Evolutionary conservation across 345 rosid species (phyloP).

Genomic region (Mangifera indica): DNA sequence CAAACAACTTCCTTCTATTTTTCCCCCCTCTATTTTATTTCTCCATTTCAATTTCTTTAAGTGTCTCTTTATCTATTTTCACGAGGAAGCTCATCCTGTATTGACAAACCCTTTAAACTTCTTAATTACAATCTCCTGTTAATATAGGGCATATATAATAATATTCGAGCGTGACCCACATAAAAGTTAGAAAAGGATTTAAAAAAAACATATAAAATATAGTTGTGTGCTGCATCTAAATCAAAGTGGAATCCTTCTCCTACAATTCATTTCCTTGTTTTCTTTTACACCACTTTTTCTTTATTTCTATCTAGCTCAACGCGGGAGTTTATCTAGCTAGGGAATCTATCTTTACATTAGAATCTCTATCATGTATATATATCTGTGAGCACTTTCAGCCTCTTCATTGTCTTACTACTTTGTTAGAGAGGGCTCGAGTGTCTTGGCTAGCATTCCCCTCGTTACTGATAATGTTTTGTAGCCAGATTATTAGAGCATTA

Average conservation of each 20-base stretch:
- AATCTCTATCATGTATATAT: background rate
- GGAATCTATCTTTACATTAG: slow-evolving; percentile 16
- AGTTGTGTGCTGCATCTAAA: slow-evolving; percentile 7
- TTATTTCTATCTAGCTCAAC: slow-evolving; percentile 6
- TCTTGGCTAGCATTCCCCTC: no score
- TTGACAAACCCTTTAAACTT: background rate
- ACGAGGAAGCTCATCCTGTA: background rate
- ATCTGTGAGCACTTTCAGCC: background rate
- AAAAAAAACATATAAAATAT: background rate
- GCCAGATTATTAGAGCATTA: no score
- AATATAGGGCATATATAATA: slow-evolving; percentile 21
- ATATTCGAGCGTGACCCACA: slow-evolving; percentile 16
- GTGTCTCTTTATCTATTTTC: background rate
- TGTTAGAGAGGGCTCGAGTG: no score
- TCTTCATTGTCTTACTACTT: no score
- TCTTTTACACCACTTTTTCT: slow-evolving; percentile 14
- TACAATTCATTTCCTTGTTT: slow-evolving; percentile 24
- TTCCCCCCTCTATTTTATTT: background rate
- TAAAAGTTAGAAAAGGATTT: slow-evolving; percentile 15
- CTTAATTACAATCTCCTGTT: background rate
- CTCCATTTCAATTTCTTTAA: background rate
- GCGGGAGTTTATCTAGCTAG: slow-evolving; percentile 5
- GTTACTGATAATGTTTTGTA: no score
- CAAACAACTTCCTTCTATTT: background rate
- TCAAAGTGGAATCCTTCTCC: slow-evolving; percentile 21